Percentiles rank a stretch among this genome's conserved stretches.
Evolutionary conservation across 2,329 filamentous ascomycete genomes (phyloP).

Genomic region (Zymoseptoria tritici): DNA sequence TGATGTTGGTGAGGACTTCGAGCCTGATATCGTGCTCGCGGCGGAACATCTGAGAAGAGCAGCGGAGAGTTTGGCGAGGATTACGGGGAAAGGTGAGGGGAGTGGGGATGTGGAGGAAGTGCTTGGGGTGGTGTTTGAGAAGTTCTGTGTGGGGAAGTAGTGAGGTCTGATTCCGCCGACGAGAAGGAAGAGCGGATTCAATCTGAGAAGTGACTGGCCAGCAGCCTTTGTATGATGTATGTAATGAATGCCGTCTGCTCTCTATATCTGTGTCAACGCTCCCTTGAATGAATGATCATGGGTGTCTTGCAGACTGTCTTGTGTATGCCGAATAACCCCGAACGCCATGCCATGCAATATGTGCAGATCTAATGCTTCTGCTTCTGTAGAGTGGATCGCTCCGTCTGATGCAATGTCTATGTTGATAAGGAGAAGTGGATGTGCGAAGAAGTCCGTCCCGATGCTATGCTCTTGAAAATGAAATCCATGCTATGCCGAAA

Average conservation of each 20-base stretch:
- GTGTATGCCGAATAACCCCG: too few relatives aligned
- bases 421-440: too few relatives aligned
- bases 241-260: not conserved
- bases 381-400: too few relatives aligned
- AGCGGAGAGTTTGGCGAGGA: constrained; percentile 70
- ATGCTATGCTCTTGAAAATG: too few relatives aligned
- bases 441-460: too few relatives aligned
- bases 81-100: constrained; percentile 72
- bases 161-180: too few relatives aligned
- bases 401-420: too few relatives aligned
- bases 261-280: not conserved
- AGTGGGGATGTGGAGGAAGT: constrained; percentile 91
- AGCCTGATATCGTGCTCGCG: constrained; percentile 78
- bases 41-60: constrained; percentile 82
- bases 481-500: too few relatives aligned
- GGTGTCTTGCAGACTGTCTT: too few relatives aligned
- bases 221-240: constrained; percentile 1
- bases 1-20: constrained; percentile 27
- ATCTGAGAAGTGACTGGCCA: constrained; percentile 1
- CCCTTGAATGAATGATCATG: constrained; percentile 2
- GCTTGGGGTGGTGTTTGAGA: constrained; percentile 93
- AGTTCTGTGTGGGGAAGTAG: constrained; percentile 49
- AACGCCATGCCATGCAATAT: too few relatives aligned
- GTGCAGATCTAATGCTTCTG: too few relatives aligned
- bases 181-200: not conserved